Conservation (phyloP, 2,329 filamentous ascomycete genomes). For the Ophiocordyceps polyrhachis-furcata region DNA sequence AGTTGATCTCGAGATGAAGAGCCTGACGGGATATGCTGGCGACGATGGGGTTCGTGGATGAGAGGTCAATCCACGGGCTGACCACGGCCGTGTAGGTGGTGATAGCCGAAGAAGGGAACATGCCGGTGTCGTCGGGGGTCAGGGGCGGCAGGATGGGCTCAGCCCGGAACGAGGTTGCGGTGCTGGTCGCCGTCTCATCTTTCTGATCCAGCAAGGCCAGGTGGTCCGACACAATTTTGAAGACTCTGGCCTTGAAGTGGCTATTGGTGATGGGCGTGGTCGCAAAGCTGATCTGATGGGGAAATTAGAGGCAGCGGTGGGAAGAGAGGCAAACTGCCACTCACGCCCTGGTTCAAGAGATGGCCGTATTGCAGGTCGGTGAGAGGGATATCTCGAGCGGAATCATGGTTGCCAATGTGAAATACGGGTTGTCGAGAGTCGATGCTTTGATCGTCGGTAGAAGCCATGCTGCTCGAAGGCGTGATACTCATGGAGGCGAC, state of each 20-base stretch:
- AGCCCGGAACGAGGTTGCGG: slow-evolving; percentile 25
- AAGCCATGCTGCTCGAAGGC: slow-evolving; percentile 7
- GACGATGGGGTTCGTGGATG: slow-evolving; percentile 64
- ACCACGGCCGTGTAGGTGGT: slow-evolving; percentile 59
- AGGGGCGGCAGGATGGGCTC: slow-evolving; percentile 48
- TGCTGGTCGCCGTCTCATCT: slow-evolving; percentile 19
- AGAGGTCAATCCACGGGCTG: slow-evolving; percentile 88
- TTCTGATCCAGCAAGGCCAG: slow-evolving; percentile 24
- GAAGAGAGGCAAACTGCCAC: slow-evolving; percentile 11
- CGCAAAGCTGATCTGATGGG: slow-evolving; percentile 52
- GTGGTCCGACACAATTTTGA: slow-evolving; percentile 40
- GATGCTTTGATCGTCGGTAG: slow-evolving; percentile 8
- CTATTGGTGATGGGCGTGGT: slow-evolving; percentile 62
- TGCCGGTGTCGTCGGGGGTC: slow-evolving; percentile 58
- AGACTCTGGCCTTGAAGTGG: slow-evolving; percentile 51
- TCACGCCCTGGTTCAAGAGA: slow-evolving; percentile 50
- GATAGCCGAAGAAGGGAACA: slow-evolving; percentile 49
- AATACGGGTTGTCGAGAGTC: slow-evolving; percentile 26
- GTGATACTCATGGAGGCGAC: neutral
- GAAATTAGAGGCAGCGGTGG: neutral
- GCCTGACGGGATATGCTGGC: slow-evolving; percentile 78
- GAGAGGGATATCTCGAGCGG: slow-evolving; percentile 38
- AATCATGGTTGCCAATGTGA: slow-evolving; percentile 60
- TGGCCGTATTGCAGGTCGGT: slow-evolving; percentile 45
- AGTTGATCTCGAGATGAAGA: slow-evolving; percentile 76